Base-by-base conservation (phyloP, 768 basidiomycete species). In the Piloderma croceum region DNA sequence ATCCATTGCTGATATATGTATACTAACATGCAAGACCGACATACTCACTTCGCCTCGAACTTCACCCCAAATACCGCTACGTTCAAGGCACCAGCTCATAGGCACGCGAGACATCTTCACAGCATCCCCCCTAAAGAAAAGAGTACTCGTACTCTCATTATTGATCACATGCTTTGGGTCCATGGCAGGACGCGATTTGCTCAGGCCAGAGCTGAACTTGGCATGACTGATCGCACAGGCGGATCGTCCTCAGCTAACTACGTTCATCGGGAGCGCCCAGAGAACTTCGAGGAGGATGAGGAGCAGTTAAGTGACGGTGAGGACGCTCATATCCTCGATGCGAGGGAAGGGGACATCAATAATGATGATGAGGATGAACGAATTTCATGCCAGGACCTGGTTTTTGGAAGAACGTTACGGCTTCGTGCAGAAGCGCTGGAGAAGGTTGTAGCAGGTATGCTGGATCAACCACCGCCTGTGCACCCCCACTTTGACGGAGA, bases 91-190 rank as follows among this genome's bases (percentile, higher is more conserved):
- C 27, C 27, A 13, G 88, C 89, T 2, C 89, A 90, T 61, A 87
- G 83, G 49, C 86, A 90, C 69, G 88, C 88, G 1, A 89, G 90
- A 57, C 86, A 90, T 56, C 63, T 90, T 2, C 88, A 91, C 56
- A 79, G 84, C 2, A 90, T 91, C 23, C 88, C 88, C 3, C 89
- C 86, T 3, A 67, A 85, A 27, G 88, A 91, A 61, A 91, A 90
- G 67, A 85, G 83, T n/a, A 90, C 88, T 6, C 70, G 87, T 23
- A 90, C 87, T 7, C 69, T 90, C 42, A 91, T 90, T 51, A 78
- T 91, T 41, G 89, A 91, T 60, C 84, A 90, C 60, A 79, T 89
- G 72, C 67, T 90, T 36, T 90, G 84, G 85, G 83, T 82, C 6
- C 89, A 90, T 60, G 79, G 73, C 9, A 70, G 81, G 47, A 87